Base-by-base conservation (phyloP, 2,329 filamentous ascomycete genomes). In the Microsporum ferrugineum region DNA sequence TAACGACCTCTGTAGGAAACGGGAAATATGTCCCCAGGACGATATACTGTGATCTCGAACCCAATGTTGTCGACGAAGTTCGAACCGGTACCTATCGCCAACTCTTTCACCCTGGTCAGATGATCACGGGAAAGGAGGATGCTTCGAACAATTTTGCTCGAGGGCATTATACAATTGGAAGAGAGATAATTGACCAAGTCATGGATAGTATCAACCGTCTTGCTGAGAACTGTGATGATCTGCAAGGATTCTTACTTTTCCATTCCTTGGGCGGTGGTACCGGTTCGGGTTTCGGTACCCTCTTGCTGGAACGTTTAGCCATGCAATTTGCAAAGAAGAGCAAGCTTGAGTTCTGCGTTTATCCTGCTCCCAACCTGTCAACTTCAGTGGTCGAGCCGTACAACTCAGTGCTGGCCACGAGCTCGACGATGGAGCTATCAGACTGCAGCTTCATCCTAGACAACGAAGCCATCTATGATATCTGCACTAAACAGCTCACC, bases 101-200 rank as follows among this genome's bases (percentile, higher is more conserved):
- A 75, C 88, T 99, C 67, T 97, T 97, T 86, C 94, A 97, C 83
- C 94, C 94, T 63, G 94, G 97, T 81, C 88, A 95, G 81, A 96
- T 99, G 92, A 96, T 99, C 79, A 96, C 90, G 67, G 94, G 94
- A 80, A 97, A 97, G 87, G 94, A 97, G 84, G 94, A 97, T 86
- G 94, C 94, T 69, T 96, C 92, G 70, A 99, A 99, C 88, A 99
- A 99, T 87, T 97, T 97, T 75, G 94, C 94, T 71, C 92, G 94
- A 84, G 94, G 94, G 69, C 94, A 99, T 84, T 99, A 99, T 85
- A 99, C 94, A 66, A 91, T 97, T 71, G 94, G 94, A 77, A 97
- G 97, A 85, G 94, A 99, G 84, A 86, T 99, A 78, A 96, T 97
- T 71, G 94, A 99, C 78, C 87, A 91, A 77, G 94, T 97, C 65